These are phyloP conservation scores for Favolaschia claudopus DNA, from an alignment of 768 basidiomycete species.

Conservation along the genomic window DNA sequence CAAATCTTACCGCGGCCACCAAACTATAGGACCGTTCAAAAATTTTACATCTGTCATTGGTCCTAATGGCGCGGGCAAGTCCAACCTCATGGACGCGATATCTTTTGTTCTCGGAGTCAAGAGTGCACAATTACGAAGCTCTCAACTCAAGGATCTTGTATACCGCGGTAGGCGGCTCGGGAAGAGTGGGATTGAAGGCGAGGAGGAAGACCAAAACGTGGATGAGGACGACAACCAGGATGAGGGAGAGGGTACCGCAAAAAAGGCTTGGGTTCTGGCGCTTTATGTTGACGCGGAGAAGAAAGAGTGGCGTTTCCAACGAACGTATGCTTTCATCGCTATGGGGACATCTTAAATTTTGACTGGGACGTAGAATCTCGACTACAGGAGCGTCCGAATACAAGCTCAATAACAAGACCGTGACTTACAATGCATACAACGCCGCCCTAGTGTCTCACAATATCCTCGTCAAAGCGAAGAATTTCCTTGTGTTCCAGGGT, in stretches of 20 bases:
- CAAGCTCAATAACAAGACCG: constrained; percentile 79
- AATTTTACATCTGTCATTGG: constrained; percentile 97
- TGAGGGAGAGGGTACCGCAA: constrained; percentile 81
- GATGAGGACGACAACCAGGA: constrained; percentile 61
- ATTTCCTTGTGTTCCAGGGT: constrained; percentile 99
- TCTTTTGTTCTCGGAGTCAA: constrained; percentile 98
- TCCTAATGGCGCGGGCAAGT: constrained; percentile 98
- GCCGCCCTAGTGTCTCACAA: constrained; percentile 87
- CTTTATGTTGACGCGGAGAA: constrained; percentile 79
- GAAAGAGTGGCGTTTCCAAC: constrained; percentile 90
- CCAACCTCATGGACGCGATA: constrained; percentile 99
- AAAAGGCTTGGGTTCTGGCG: constrained; percentile 95
- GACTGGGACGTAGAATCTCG: constrained; percentile 69
- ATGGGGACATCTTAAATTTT: not conserved
- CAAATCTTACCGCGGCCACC: constrained; percentile 93
- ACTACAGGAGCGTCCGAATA: constrained; percentile 91
- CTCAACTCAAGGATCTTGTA: constrained; percentile 93
- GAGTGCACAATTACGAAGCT: constrained; percentile 90
- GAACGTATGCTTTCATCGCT: constrained; percentile 84
- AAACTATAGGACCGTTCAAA: constrained; percentile 89
- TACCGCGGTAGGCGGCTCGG: constrained; percentile 87
- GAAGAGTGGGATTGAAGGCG: constrained; percentile 52
- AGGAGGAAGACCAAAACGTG: constrained; percentile 53
- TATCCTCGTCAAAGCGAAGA: constrained; percentile 98
- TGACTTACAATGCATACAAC: constrained; percentile 91